A percentile compares a stretch with the other conserved stretches of the same genome.
Evolutionary conservation across 495 filamentous ascomycete species (phyloP).

Genomic region (Penicillium canescens): DNA sequence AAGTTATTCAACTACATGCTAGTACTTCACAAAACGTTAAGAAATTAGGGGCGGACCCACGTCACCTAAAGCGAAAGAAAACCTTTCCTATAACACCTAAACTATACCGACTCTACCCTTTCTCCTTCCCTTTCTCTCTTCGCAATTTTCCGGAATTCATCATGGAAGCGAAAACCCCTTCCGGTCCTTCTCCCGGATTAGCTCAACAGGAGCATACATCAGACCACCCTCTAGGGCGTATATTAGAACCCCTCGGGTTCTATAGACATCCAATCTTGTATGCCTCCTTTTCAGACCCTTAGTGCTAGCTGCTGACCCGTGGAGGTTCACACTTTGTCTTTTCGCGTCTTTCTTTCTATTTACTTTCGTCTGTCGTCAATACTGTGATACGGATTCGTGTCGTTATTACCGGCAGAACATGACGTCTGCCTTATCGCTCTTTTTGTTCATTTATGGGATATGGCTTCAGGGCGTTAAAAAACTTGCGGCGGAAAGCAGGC

Average conservation of each 20-base stretch:
- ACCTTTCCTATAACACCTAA: neutral
- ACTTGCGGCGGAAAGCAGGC: constrained; percentile 1
- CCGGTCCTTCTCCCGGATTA: neutral
- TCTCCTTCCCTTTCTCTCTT: neutral
- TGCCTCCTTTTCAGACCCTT: neutral
- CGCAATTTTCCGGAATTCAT: neutral
- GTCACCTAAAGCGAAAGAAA: no score
- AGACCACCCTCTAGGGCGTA: neutral
- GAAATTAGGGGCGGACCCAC: no score
- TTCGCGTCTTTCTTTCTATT: constrained; percentile 4
- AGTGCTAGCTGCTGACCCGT: constrained; percentile 4
- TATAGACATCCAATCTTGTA: constrained; percentile 2
- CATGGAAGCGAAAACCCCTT: neutral
- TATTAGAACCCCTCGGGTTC: constrained; percentile 1
- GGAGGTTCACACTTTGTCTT: constrained; percentile 3
- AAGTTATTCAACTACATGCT: no score
- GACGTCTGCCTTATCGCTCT: neutral
- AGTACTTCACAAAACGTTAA: no score
- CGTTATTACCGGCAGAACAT: constrained; percentile 7
- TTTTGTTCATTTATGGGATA: constrained; percentile 5
- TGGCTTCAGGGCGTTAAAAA: neutral
- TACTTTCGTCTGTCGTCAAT: constrained; percentile 2
- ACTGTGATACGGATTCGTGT: constrained; percentile 7
- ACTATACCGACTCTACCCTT: neutral
- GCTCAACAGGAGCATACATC: neutral